Conservation (phyloP, 2,329 filamentous ascomycete species). For the Sphaerulina musiva region DNA sequence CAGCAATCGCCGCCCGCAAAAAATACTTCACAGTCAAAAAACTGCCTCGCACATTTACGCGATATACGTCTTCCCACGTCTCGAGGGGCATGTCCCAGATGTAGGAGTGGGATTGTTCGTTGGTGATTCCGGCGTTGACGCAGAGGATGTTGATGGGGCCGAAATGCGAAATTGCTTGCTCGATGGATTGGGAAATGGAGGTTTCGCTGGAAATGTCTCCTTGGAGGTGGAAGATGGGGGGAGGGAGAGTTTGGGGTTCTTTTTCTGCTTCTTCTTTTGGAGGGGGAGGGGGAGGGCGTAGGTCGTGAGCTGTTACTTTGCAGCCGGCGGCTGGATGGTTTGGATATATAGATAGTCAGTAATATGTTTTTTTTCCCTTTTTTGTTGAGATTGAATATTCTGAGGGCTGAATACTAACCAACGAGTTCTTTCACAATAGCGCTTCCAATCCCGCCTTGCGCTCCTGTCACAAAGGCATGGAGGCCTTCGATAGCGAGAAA, state of each 20-base stretch:
- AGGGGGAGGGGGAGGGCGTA: slow-evolving; percentile 30
- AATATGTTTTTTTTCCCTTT: neutral
- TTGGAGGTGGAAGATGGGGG: slow-evolving; percentile 37
- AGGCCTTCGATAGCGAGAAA: slow-evolving; percentile 45
- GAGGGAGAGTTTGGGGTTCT: too few species aligned
- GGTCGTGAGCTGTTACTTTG: slow-evolving; percentile 50
- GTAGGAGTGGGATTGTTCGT: slow-evolving; percentile 43
- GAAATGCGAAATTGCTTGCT: slow-evolving; percentile 42
- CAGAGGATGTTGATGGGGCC: slow-evolving; percentile 49
- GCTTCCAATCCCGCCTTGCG: slow-evolving; percentile 47
- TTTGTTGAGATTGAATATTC: neutral
- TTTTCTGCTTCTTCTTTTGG: slow-evolving; percentile 5
- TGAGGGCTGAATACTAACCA: slow-evolving; percentile 33
- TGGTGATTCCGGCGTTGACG: slow-evolving; percentile 49
- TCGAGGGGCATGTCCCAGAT: slow-evolving; percentile 50
- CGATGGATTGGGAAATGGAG: slow-evolving; percentile 36
- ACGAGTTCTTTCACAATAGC: slow-evolving; percentile 49
- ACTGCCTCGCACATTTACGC: slow-evolving; percentile 47
- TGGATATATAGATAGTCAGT: neutral
- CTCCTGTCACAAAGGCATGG: slow-evolving; percentile 51
- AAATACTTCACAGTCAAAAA: slow-evolving; percentile 54
- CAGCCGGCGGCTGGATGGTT: slow-evolving; percentile 44
- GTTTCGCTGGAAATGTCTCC: slow-evolving; percentile 47
- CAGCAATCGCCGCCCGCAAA: slow-evolving; percentile 38
- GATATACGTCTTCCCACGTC: slow-evolving; percentile 49